Evolutionary conservation across 129 eudicot genomes (phyloP).

Genomic region (Centaurea solstitialis): DNA sequence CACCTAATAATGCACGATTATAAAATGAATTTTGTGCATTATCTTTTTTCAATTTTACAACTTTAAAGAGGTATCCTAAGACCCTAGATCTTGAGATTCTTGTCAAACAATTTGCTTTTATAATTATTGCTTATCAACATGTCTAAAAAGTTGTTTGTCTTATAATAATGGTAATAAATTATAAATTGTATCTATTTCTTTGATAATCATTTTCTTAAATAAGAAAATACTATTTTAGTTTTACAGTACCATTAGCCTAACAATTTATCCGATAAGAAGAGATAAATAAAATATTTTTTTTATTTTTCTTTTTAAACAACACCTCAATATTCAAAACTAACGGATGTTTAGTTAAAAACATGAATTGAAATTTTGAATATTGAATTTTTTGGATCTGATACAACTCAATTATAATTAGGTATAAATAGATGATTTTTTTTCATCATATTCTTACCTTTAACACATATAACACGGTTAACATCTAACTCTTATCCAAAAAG

Average conservation of each 20-base stretch:
- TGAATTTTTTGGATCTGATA: neutral
- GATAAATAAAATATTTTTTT: too few species aligned
- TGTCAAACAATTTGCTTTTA: neutral
- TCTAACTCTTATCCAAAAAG: too few species aligned
- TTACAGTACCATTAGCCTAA: neutral
- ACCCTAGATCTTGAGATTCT: neutral
- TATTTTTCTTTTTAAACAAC: too few species aligned
- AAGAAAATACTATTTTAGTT: neutral
- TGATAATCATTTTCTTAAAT: neutral
- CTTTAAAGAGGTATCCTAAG: constrained; percentile 20
- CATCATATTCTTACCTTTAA: too few species aligned
- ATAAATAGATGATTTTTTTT: too few species aligned
- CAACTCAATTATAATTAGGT: too few species aligned
- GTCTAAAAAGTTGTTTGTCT: constrained; percentile 15
- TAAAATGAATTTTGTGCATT: neutral
- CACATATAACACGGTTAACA: too few species aligned
- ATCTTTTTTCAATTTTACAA: neutral
- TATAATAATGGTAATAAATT: neutral
- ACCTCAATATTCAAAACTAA: too few species aligned
- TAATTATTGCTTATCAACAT: constrained; percentile 16
- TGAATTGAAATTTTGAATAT: too few species aligned
- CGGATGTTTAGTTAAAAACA: too few species aligned
- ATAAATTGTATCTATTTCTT: neutral
- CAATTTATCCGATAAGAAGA: too few species aligned
- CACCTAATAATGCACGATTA: neutral